Evolutionary conservation across 176 grass and related monocot genomes (phyloP).

Genomic region (Alloteropsis semialata): DNA sequence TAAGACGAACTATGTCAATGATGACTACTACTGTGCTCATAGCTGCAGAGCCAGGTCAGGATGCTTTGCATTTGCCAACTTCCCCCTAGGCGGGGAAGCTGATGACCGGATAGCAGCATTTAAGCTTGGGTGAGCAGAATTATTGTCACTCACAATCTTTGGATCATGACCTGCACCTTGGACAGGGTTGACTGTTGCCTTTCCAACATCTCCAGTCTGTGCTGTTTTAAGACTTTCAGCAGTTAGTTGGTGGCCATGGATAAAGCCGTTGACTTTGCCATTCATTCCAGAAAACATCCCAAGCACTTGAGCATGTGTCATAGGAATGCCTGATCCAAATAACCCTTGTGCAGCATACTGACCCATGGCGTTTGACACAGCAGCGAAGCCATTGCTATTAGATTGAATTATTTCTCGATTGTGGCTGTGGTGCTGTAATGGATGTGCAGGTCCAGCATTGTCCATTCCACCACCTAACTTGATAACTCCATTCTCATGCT

Average conservation of each 20-base stretch:
- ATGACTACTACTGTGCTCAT: constrained; percentile 31
- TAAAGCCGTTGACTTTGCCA: constrained; percentile 42
- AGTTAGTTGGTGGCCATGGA: constrained; percentile 28
- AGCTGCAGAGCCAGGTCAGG: constrained; percentile 67
- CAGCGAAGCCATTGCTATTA: constrained; percentile 38
- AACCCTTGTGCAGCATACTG: constrained; percentile 33
- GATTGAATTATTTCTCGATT: constrained; percentile 24
- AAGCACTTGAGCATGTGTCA: constrained; percentile 49
- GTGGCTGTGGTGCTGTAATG: constrained; percentile 16
- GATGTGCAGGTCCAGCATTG: not conserved
- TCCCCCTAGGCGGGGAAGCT: constrained; percentile 32
- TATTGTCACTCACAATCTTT: not conserved
- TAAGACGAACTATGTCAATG: constrained; percentile 38
- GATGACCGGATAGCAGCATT: constrained; percentile 32
- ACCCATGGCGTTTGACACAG: constrained; percentile 1
- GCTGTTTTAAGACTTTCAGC: constrained; percentile 1
- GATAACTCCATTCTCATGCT: constrained; percentile 28
- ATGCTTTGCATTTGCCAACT: constrained; percentile 42
- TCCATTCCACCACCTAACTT: constrained; percentile 31
- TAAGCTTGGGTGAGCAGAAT: constrained; percentile 30
- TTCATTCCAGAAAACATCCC: constrained; percentile 49
- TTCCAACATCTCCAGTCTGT: constrained; percentile 36
- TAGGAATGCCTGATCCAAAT: constrained; percentile 40
- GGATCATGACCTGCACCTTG: constrained; percentile 20
- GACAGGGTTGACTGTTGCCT: not conserved